Percentiles rank a stretch among this genome's conserved stretches.
These are phyloP conservation scores for Chalaropsis thielavioides DNA, from an alignment of 2,329 filamentous ascomycete species.

Conservation along the genomic window DNA sequence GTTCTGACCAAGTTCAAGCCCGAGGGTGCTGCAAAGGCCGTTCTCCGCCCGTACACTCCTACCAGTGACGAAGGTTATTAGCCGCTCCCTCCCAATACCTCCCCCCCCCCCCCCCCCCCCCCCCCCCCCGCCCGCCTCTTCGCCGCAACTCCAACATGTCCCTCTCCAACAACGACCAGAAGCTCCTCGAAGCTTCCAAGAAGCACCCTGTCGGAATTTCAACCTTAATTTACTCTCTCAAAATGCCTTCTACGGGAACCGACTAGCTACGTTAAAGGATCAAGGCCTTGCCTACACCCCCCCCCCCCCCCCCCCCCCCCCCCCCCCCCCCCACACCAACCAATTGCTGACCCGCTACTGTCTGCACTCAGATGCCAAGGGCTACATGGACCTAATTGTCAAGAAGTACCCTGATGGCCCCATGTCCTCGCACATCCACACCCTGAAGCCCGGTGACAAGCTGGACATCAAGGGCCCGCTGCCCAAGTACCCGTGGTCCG, in stretches of 20 bases:
- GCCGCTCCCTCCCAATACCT: neutral
- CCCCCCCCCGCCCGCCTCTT: conserved; percentile 17
- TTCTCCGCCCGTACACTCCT: conserved; percentile 86
- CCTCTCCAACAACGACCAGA: conserved; percentile 24
- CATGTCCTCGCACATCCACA: conserved; percentile 83
- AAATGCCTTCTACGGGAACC: no score
- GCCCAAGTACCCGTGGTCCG: conserved; percentile 76
- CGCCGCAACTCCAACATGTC: conserved; percentile 1
- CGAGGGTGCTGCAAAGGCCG: conserved; percentile 67
- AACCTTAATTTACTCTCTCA: no score
- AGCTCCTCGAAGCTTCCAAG: conserved; percentile 45
- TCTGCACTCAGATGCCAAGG: conserved; percentile 45
- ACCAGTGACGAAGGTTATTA: conserved; percentile 62
- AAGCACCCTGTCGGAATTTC: conserved; percentile 50
- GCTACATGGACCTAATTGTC: conserved; percentile 75
- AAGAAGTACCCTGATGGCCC: conserved; percentile 84
- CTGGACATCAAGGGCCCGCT: conserved; percentile 92
- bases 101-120: neutral
- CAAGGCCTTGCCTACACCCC: neutral
- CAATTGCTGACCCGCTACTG: neutral
- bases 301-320: neutral
- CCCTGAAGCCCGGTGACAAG: conserved; percentile 63
- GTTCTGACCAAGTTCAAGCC: conserved; percentile 86
- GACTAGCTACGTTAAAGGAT: no score
- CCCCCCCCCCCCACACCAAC: neutral